Evolutionary conservation across 2,329 filamentous ascomycete species (phyloP).

Genomic region (Geosmithia morbida): DNA sequence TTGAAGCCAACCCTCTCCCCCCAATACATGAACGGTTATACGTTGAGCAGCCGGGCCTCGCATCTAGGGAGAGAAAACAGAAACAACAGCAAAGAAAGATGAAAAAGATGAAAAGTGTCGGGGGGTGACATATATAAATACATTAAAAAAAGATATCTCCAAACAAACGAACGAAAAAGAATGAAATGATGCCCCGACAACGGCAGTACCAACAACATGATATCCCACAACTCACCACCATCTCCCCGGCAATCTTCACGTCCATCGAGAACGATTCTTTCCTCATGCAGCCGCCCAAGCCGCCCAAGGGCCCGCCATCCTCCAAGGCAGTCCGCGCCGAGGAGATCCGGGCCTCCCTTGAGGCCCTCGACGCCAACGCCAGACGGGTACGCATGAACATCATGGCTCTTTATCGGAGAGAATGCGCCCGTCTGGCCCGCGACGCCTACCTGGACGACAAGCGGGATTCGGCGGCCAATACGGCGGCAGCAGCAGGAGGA

Average conservation of each 20-base stretch:
- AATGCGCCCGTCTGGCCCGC: constrained; percentile 15
- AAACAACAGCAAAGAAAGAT: no score
- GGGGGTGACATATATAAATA: no score
- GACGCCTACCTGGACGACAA: constrained; percentile 6
- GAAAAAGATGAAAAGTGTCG: no score
- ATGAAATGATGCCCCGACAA: background rate
- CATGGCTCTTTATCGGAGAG: constrained; percentile 12
- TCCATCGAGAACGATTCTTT: constrained; percentile 13
- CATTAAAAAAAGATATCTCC: no score
- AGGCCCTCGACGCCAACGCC: constrained; percentile 10
- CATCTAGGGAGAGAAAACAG: no score
- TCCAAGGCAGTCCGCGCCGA: constrained; percentile 3
- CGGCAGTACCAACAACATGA: constrained; percentile 1
- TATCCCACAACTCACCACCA: constrained; percentile 8
- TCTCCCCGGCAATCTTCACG: constrained; percentile 18
- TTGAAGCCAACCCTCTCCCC: no score
- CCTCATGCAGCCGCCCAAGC: constrained; percentile 3
- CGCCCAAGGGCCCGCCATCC: no score
- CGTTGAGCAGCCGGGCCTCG: no score
- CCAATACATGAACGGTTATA: no score
- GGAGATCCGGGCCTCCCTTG: constrained; percentile 8
- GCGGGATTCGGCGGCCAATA: background rate
- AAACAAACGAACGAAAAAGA: no score
- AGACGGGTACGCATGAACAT: constrained; percentile 15
- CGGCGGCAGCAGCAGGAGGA: no score